Percentiles rank a stretch among this genome's conserved stretches.
Conservation (phyloP, 2,329 filamentous ascomycete genomes). For the Aspergillus proliferans region DNA sequence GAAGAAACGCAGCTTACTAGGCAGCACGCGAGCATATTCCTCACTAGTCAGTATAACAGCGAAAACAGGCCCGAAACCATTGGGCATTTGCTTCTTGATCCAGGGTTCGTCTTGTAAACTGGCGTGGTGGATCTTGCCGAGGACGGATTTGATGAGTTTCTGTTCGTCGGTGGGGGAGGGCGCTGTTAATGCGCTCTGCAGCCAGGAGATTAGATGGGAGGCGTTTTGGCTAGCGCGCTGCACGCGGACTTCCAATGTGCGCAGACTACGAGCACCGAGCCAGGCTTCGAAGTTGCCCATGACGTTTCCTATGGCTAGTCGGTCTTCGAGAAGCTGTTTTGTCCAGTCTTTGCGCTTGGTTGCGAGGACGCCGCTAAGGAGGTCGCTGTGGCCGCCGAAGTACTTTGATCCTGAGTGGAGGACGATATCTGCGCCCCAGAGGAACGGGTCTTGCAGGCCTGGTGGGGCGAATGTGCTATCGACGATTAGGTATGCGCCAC, state of each 20-base stretch:
- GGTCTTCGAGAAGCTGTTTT: conserved; percentile 55
- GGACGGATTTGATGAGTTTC: conserved; percentile 44
- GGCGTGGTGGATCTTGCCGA: conserved; percentile 66
- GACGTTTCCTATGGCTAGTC: conserved; percentile 69
- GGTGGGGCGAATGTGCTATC: conserved; percentile 90
- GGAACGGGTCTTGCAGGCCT: conserved; percentile 76
- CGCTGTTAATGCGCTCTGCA: conserved; percentile 48
- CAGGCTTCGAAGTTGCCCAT: conserved; percentile 86
- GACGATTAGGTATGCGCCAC: conserved; percentile 69
- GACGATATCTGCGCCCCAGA: conserved; percentile 70
- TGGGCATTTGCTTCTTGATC: conserved; percentile 82
- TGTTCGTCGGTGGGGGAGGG: conserved; percentile 32
- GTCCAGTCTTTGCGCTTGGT: conserved; percentile 55
- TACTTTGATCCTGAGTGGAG: conserved; percentile 95
- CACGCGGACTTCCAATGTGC: conserved; percentile 78
- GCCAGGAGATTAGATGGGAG: conserved; percentile 62
- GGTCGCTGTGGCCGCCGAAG: conserved; percentile 85
- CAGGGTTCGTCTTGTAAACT: conserved; percentile 70
- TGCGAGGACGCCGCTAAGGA: conserved; percentile 78
- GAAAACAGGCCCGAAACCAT: conserved; percentile 85
- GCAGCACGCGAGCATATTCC: conserved; percentile 59
- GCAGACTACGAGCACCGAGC: conserved; percentile 75
- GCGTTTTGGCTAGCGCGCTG: conserved; percentile 66
- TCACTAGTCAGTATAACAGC: conserved; percentile 58
- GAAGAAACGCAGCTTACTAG: conserved; percentile 73